These are phyloP conservation scores for Rhodotorula toruloides DNA, from an alignment of 768 basidiomycete genomes.

Conservation along the genomic window DNA sequence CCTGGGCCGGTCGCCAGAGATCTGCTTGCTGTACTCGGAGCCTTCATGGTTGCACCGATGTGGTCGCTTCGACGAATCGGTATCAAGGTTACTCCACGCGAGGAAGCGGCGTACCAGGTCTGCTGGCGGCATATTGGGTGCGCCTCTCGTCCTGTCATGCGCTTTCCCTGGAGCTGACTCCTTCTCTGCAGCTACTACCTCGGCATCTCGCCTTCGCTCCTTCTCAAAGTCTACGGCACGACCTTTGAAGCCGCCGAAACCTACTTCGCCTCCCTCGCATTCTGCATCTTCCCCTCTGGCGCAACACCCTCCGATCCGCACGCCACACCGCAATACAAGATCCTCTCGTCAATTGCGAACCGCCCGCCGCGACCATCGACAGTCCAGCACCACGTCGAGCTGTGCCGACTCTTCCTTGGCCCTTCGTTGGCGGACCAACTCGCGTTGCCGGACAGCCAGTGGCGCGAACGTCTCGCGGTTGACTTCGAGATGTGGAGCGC, in stretches of 20 bases:
- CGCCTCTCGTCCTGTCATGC: slow-evolving; percentile 4
- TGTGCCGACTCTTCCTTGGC: slow-evolving; percentile 43
- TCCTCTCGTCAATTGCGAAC: slow-evolving; percentile 41
- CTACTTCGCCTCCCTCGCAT: slow-evolving; percentile 44
- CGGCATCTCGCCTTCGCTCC: slow-evolving; percentile 42
- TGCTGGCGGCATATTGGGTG: slow-evolving; percentile 46
- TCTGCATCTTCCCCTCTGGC: slow-evolving; percentile 42
- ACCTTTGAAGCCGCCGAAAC: slow-evolving; percentile 31
- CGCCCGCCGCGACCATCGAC: slow-evolving; percentile 40
- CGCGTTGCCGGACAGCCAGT: slow-evolving; percentile 36
- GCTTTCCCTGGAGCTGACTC: too few relatives aligned
- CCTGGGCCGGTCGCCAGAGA: slow-evolving; percentile 36
- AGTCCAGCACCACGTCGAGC: slow-evolving; percentile 39
- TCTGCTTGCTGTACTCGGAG: slow-evolving; percentile 44
- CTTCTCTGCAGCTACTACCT: slow-evolving; percentile 43
- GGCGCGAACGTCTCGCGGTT: slow-evolving; percentile 5
- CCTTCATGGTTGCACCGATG: slow-evolving; percentile 45
- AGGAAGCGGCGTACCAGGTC: slow-evolving; percentile 42
- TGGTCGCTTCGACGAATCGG: slow-evolving; percentile 44
- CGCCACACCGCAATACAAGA: slow-evolving; percentile 42
- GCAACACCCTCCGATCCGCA: slow-evolving; percentile 26
- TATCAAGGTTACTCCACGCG: slow-evolving; percentile 34
- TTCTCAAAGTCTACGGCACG: slow-evolving; percentile 37
- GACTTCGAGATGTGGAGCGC: slow-evolving; percentile 13
- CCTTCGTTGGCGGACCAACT: slow-evolving; percentile 42